Base-by-base conservation (phyloP, 108 stramenopile species). In the Skeletonema grethae region DNA sequence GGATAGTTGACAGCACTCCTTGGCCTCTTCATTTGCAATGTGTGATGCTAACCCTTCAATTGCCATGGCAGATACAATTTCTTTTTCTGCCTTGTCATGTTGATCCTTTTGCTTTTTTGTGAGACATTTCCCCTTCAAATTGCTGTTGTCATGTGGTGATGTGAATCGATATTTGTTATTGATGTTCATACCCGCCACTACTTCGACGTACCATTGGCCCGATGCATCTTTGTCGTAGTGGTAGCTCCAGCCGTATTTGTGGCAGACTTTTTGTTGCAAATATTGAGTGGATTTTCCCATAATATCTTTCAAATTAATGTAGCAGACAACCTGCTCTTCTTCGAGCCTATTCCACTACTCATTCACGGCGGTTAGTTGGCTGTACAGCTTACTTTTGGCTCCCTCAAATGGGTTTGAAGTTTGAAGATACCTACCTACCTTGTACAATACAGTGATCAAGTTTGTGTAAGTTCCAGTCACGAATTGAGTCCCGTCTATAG, bases 161-260 rank as follows among this genome's bases (percentile, higher is more conserved):
- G 41, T 43, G 41, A 43, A 43, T 43, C 41, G 41, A 43, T 43
- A 15, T 43, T 43, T 43, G 41, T 43, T 43, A 15, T n/a, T 0
- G 3, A 43, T 43, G 22, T 69, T 29, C 34, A 64, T 35, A 3
- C 76, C 76, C 36, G 57, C 57, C 5, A 35, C 38, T 25, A 80
- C 61, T 22, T 69, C 62, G 24, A 61, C 67, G 2, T 11, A n/a
- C 79, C 79, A 80, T 1, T 30, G 20, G 18, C 50, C 70, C 25
- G 10, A 18, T 8, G 48, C 0, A 10, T 67, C 43, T 12, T 22
- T 66, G 6, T 29, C 22, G 60, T 73, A 73, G 18, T 34, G 20
- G 8, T 43, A 46, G 28, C 72, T 56, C 77, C 77, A 79, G 20
- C 77, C 77, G 45, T 65, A 73, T 43, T 73, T 66, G 9, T 73